phyloP scores from a whole-genome alignment of 2,329 filamentous ascomycete genomes.

The Ophiostoma quercus region DNA sequence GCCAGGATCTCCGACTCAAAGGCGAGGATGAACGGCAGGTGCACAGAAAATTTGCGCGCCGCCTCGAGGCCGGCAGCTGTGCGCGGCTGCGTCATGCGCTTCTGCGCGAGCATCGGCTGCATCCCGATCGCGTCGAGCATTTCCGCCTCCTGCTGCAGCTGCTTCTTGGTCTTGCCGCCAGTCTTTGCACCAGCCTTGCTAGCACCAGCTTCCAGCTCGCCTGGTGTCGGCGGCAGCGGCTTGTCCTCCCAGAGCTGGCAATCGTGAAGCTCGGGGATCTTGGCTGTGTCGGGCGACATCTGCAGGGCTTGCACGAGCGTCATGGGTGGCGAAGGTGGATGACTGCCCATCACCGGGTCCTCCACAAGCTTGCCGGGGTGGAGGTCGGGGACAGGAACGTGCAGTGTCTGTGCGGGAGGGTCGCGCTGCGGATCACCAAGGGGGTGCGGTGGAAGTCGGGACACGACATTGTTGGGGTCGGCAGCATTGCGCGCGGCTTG shows the following conservation, averaged over 20 bases:
- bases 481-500: background rate
- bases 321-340: slow-evolving; percentile 43
- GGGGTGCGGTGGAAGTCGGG: background rate
- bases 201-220: background rate
- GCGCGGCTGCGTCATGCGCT: background rate
- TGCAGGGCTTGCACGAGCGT: slow-evolving; percentile 46
- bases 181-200: too few relatives aligned
- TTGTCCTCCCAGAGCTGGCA: slow-evolving; percentile 43
- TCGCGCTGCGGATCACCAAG: background rate
- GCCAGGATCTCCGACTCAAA: slow-evolving; percentile 75
- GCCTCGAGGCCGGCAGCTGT: slow-evolving; percentile 9
- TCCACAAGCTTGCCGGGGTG: slow-evolving; percentile 23
- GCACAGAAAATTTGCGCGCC: slow-evolving; percentile 44
- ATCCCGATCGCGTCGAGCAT: slow-evolving; percentile 33
- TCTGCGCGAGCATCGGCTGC: slow-evolving; percentile 11
- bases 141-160: slow-evolving; percentile 16
- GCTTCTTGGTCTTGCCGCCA: slow-evolving; percentile 9
- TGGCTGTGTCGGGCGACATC: slow-evolving; percentile 38
- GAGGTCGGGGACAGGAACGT: slow-evolving; percentile 21
- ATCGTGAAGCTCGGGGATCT: slow-evolving; percentile 38
- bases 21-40: slow-evolving; percentile 74
- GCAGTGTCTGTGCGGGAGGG: background rate
- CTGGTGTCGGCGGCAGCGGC: slow-evolving; percentile 46
- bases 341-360: slow-evolving; percentile 21
- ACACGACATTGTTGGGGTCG: background rate